Evolutionary conservation across 768 basidiomycete species (phyloP), one percentile per base, ranked within the genome.

Genomic region (Lactarius sanguifluus): DNA sequence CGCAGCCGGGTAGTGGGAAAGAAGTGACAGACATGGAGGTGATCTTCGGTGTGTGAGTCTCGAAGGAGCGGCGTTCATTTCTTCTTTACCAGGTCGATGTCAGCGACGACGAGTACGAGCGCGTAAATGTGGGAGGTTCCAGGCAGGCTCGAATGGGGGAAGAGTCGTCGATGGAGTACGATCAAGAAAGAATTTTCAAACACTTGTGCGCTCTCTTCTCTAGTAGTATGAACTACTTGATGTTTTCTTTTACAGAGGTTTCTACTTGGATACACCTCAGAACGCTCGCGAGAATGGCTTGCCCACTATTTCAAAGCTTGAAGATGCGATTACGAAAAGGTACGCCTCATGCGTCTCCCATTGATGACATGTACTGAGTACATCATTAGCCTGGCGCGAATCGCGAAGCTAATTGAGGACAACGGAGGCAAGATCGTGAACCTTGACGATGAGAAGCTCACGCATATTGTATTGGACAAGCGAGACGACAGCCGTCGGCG

Each of bases 391-490:
- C 85, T 95, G 62, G 69, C 71, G 34, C 74, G 85, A 62, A 69
- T 89, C 8, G 76, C 79, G 15, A 79, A 77, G 62, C 72, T 81
- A 12, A 87, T 97, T 63, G 75, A 70, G 30, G 79, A 83, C 16
- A 86, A 93, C 70, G 94, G 94, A 52, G 96, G 96, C 1, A 82
- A 77, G 58, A 72, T 95, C 9, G 87, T 82, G 13, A 84, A 83
- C 62, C 79, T 97, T 3, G 77, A 83, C 62, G 87, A 97, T 60
- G 82, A 88, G 28, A 92, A 89, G 73, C 79, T 98, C 47, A 96
- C 95, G 0, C 96, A 98, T 75, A 77, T 96, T 55, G 79, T 97
- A 50, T 74, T 95, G 61, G 91, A 95, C 78, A 91, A 91, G 76
- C 86, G 89, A 10, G 94, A 96, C 71, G 83, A 82, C 57, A 87